These are phyloP conservation scores for Buddleja alternifolia DNA, from an alignment of 257 asterid genomes.

Conservation along the genomic window DNA sequence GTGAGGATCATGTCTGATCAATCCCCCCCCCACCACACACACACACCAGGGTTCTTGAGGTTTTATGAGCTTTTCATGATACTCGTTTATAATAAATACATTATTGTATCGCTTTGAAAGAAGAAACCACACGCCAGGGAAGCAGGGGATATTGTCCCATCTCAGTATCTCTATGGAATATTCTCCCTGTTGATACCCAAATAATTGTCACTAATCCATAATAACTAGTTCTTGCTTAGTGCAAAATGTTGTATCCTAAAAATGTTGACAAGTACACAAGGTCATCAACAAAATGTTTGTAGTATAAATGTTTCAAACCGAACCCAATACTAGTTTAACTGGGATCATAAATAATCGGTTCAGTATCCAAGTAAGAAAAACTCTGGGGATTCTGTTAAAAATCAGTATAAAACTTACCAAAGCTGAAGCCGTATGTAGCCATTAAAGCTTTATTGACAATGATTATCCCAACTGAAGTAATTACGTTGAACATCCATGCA, in stretches of 20 bases:
- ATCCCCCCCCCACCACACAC: no score
- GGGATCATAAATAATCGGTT: not conserved
- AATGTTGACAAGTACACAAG: not conserved
- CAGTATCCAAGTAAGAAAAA: not conserved
- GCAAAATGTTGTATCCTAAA: no score
- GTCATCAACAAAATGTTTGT: slow-evolving; percentile 4
- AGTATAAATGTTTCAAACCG: slow-evolving; percentile 2
- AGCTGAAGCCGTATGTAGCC: slow-evolving; percentile 95
- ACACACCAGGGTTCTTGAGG: slow-evolving; percentile 6
- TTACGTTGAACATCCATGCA: slow-evolving; percentile 94
- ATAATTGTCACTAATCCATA: not conserved
- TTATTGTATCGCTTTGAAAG: not conserved
- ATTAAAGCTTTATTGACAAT: slow-evolving; percentile 92
- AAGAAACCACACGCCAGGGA: slow-evolving; percentile 4
- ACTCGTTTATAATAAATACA: not conserved
- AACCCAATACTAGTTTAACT: slow-evolving; percentile 14
- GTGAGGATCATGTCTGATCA: not conserved
- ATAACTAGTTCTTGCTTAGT: not conserved
- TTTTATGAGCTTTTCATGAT: not conserved
- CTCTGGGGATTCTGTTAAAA: slow-evolving; percentile 12
- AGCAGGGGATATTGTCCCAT: slow-evolving; percentile 3
- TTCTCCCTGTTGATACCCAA: not conserved
- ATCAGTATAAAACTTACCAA: slow-evolving; percentile 53
- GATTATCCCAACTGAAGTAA: slow-evolving; percentile 94
- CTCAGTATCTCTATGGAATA: not conserved